These are phyloP conservation scores for Ensete ventricosum DNA, from an alignment of 176 grass and related monocot species.

Conservation along the genomic window DNA sequence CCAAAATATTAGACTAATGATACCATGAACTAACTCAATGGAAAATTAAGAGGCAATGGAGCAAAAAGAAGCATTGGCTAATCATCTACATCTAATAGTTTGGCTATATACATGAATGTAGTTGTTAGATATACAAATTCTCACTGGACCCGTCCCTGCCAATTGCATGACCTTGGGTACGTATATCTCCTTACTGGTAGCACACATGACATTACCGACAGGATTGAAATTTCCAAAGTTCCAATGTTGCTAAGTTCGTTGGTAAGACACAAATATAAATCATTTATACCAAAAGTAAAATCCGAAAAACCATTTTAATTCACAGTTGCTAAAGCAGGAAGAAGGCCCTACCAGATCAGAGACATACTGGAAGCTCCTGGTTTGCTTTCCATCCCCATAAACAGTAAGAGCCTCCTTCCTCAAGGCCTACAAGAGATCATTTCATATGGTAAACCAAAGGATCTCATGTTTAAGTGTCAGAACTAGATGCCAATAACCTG, in stretches of 20 bases:
- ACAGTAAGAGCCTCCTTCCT: slow-evolving; percentile 71
- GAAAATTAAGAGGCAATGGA: neutral
- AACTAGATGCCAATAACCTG: neutral
- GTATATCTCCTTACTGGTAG: neutral
- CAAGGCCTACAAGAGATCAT: slow-evolving; percentile 28
- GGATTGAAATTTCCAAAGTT: neutral
- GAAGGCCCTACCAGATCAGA: slow-evolving; percentile 66
- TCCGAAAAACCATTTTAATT: slow-evolving; percentile 7
- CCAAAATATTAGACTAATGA: neutral
- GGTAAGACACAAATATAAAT: slow-evolving; percentile 4
- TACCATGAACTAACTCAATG: neutral
- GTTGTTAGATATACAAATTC: neutral
- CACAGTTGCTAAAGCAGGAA: slow-evolving; percentile 1
- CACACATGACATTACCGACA: neutral
- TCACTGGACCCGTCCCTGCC: neutral
- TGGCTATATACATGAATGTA: neutral
- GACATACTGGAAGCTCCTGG: slow-evolving; percentile 91
- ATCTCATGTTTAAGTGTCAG: neutral
- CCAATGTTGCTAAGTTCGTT: neutral
- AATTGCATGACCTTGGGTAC: neutral
- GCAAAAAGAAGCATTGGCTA: neutral
- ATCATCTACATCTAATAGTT: neutral
- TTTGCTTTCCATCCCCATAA: slow-evolving; percentile 90
- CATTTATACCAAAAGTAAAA: neutral
- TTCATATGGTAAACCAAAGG: neutral